phyloP scores from a whole-genome alignment of 495 filamentous ascomycete genomes.

The Pyrenopolyporus hunteri region DNA sequence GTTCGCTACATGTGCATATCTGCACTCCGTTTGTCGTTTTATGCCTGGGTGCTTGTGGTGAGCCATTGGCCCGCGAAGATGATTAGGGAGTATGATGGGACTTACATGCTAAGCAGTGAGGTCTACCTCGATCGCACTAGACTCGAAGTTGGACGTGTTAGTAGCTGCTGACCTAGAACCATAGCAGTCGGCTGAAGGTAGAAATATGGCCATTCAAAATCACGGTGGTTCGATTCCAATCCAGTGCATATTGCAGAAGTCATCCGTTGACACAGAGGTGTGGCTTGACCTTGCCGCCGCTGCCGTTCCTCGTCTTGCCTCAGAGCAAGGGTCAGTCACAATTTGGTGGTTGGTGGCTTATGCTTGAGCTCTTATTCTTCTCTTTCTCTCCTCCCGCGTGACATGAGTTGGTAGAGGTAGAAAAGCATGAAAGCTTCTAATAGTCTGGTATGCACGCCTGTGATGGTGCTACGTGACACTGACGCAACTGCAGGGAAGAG shows the following conservation, averaged over 20 bases:
- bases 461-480: constrained; percentile 52
- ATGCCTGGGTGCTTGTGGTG: constrained; percentile 52
- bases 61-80: not conserved
- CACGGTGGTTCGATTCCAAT: not conserved
- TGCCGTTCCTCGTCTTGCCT: not conserved
- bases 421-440: not conserved
- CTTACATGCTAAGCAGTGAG: constrained; percentile 71
- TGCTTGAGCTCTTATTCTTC: not conserved
- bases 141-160: constrained; percentile 22
- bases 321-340: not conserved
- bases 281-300: not conserved
- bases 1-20: constrained; percentile 71
- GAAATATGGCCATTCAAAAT: not conserved
- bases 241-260: constrained; percentile 3
- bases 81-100: not conserved
- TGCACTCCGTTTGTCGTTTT: constrained; percentile 70
- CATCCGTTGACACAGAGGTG: not conserved
- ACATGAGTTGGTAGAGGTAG: not conserved
- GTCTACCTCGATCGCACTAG: constrained; percentile 63
- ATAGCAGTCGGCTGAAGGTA: constrained; percentile 9
- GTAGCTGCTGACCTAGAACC: constrained; percentile 10
- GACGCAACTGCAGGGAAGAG: constrained; percentile 30
- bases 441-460: not conserved
- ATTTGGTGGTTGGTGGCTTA: not conserved
- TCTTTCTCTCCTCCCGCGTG: not conserved